These are phyloP conservation scores for Plasmodium coatneyi DNA, from an alignment of 169 alveolate species.

Conservation along the genomic window DNA sequence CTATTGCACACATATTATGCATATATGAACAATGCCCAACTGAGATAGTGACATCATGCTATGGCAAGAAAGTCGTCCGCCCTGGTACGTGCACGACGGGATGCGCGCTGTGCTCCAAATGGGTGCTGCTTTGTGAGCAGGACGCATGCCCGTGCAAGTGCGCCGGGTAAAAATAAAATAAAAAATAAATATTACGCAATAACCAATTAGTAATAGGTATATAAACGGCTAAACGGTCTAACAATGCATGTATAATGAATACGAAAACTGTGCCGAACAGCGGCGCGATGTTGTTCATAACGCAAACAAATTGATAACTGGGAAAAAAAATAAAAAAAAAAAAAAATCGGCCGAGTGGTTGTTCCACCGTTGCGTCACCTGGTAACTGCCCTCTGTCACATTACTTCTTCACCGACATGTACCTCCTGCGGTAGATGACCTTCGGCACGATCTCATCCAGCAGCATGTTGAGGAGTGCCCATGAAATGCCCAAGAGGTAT, in stretches of 20 bases:
- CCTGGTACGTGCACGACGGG: not conserved
- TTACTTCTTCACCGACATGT: constrained; percentile 29
- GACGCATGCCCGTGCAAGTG: not conserved
- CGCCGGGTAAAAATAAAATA: not conserved
- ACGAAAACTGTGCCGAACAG: not conserved
- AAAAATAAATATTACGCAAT: not conserved
- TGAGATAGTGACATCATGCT: not conserved
- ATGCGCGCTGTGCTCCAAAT: not conserved
- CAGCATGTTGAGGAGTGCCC: constrained; percentile 87
- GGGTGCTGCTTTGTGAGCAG: not conserved
- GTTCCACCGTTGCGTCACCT: not conserved
- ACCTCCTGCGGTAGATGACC: constrained; percentile 83
- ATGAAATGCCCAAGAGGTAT: constrained; percentile 87
- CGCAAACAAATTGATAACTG: constrained; percentile 1
- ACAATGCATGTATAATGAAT: not conserved
- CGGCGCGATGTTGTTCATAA: not conserved
- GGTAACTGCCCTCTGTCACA: not conserved
- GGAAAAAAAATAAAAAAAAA: not conserved
- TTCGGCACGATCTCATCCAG: constrained; percentile 91
- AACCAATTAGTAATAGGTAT: too few species aligned
- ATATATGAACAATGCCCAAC: not conserved
- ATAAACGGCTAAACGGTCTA: not conserved
- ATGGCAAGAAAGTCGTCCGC: not conserved
- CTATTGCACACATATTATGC: not conserved
- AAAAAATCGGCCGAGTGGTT: not conserved